Evolutionary conservation across 2,329 filamentous ascomycete genomes (phyloP).

Genomic region (Alternaria viburni): DNA sequence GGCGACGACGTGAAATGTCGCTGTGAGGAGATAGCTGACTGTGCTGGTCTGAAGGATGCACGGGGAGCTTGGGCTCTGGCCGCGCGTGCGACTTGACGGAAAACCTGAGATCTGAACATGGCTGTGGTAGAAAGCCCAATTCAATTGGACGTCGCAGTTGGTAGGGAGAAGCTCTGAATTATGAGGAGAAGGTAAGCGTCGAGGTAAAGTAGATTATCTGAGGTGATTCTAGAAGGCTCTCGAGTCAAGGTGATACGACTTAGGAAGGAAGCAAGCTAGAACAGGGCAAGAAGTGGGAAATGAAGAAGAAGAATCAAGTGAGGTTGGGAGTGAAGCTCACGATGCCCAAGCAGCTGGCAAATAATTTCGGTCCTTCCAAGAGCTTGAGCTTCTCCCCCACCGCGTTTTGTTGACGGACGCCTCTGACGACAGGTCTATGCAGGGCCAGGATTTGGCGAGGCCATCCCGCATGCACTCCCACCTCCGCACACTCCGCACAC

Average conservation of each 20-base stretch:
- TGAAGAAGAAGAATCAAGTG: conserved; percentile 3
- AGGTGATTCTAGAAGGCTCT: neutral
- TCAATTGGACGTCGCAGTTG: neutral
- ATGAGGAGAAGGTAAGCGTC: conserved; percentile 10
- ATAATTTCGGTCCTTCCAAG: conserved; percentile 14
- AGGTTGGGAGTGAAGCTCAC: conserved; percentile 4
- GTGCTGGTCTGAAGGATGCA: conserved; percentile 24
- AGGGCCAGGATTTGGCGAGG: conserved; percentile 31
- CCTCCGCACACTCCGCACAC: conserved; percentile 11
- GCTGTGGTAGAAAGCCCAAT: conserved; percentile 10
- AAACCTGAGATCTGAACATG: conserved; percentile 45
- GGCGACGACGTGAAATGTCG: conserved; percentile 40
- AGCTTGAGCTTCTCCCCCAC: conserved; percentile 28
- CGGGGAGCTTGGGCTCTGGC: conserved; percentile 37
- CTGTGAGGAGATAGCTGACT: conserved; percentile 24
- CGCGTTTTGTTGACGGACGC: conserved; percentile 17
- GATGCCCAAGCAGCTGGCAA: conserved; percentile 12
- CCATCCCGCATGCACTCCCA: conserved; percentile 11
- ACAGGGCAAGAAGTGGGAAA: conserved; percentile 8
- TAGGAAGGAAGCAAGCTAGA: conserved; percentile 17
- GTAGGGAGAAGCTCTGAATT: neutral
- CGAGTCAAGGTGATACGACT: neutral
- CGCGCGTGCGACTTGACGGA: conserved; percentile 40
- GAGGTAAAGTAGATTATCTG: neutral
- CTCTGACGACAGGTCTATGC: conserved; percentile 34